These are phyloP conservation scores for Hypoxylon intermedium DNA, from an alignment of 495 filamentous ascomycete genomes.

Conservation along the genomic window DNA sequence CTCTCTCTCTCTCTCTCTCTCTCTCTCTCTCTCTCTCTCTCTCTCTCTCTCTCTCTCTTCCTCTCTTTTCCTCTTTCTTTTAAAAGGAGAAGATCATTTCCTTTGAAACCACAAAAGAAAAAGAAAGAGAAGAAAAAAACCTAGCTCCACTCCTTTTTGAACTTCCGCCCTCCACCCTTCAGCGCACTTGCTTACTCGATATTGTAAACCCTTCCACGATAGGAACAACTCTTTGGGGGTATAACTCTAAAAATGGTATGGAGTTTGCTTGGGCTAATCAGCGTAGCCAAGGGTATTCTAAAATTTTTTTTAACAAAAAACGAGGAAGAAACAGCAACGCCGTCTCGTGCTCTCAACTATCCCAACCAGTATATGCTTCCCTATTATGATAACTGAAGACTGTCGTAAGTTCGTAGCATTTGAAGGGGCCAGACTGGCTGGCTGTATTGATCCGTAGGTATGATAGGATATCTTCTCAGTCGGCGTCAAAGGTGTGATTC, in stretches of 20 bases:
- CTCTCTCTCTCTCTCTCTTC: neutral
- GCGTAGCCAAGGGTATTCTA: slow-evolving; percentile 35
- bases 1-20: too few species aligned
- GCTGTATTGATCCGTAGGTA: slow-evolving; percentile 21
- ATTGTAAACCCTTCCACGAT: slow-evolving; percentile 23
- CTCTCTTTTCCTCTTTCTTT: neutral
- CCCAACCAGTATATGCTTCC: slow-evolving; percentile 40
- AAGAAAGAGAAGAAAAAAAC: slow-evolving; percentile 19
- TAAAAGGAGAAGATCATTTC: slow-evolving; percentile 8
- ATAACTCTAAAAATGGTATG: slow-evolving; percentile 29
- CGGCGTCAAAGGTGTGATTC: slow-evolving; percentile 16
- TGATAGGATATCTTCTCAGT: slow-evolving; percentile 8
- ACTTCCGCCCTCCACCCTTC: neutral
- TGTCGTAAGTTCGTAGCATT: slow-evolving; percentile 36
- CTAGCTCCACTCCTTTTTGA: neutral
- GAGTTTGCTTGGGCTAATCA: slow-evolving; percentile 6
- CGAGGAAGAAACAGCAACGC: slow-evolving; percentile 25
- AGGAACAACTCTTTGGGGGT: slow-evolving; percentile 25
- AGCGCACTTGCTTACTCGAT: neutral
- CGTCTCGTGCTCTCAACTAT: slow-evolving; percentile 36
- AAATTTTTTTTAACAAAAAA: slow-evolving; percentile 23
- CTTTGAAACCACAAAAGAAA: too few species aligned
- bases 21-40: too few species aligned
- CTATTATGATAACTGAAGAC: slow-evolving; percentile 35
- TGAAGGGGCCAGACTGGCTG: slow-evolving; percentile 14